A percentile compares a stretch with the other conserved stretches of the same genome.
Conservation (phyloP, 306 rosid species). For the Prunus mongolica region DNA sequence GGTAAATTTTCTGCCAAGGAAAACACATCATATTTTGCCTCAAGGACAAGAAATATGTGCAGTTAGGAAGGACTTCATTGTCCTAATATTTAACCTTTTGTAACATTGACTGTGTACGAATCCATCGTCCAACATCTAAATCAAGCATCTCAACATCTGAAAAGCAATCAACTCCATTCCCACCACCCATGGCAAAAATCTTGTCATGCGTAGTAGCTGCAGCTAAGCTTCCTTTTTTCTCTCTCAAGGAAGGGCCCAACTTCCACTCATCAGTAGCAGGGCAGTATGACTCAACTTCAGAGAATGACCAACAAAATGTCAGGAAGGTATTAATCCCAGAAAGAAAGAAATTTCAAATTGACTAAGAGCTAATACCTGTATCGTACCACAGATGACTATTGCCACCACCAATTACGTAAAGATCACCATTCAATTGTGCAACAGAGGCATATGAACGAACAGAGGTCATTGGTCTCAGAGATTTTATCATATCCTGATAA, state of each 20-base stretch:
- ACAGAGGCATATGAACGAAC: slow-evolving; percentile 43
- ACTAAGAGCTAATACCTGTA: slow-evolving; percentile 36
- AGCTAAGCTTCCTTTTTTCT: slow-evolving; percentile 67
- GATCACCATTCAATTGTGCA: slow-evolving; percentile 41
- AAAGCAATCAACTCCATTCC: slow-evolving; percentile 38
- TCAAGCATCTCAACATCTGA: slow-evolving; percentile 63
- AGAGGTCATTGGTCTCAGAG: slow-evolving; percentile 36
- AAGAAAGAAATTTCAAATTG: slow-evolving; percentile 12
- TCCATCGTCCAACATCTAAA: slow-evolving; percentile 63
- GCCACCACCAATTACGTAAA: slow-evolving; percentile 50
- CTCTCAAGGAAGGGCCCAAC: slow-evolving; percentile 53
- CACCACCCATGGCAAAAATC: slow-evolving; percentile 50
- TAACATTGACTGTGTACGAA: slow-evolving; percentile 43
- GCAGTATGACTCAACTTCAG: slow-evolving; percentile 70
- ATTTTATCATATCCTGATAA: slow-evolving; percentile 39
- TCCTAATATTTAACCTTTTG: slow-evolving; percentile 47
- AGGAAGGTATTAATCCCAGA: slow-evolving; percentile 2
- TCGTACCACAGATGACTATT: slow-evolving; percentile 42
- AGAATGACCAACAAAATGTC: slow-evolving; percentile 18
- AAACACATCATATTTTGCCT: slow-evolving; percentile 5
- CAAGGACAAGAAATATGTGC: neutral
- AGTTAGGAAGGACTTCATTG: neutral
- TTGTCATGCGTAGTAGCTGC: slow-evolving; percentile 40
- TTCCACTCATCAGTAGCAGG: slow-evolving; percentile 57
- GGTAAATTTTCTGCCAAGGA: slow-evolving; percentile 5